Evolutionary conservation across 192 early-diverging fungal species (phyloP).

Genomic region (Linnemannia schmuckeri): DNA sequence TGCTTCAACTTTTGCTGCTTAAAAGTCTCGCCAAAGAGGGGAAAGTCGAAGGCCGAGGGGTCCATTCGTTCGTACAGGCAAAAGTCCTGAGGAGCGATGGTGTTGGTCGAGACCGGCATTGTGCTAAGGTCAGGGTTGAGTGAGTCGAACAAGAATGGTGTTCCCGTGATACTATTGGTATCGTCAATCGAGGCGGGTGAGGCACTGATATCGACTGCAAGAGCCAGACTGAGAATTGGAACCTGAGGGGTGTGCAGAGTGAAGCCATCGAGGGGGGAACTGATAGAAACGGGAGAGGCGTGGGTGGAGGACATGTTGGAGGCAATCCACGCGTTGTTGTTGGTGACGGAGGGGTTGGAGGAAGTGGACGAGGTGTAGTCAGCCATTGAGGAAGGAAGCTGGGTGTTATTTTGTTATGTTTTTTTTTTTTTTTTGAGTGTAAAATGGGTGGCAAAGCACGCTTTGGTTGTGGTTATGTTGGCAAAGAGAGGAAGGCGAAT

Average conservation of each 20-base stretch:
- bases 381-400: background rate
- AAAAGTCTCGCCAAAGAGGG: slow-evolving; percentile 27
- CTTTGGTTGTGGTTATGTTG: background rate
- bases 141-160: background rate
- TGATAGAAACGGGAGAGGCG: background rate
- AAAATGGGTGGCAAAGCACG: background rate
- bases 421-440: background rate
- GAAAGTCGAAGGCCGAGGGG: slow-evolving; percentile 35
- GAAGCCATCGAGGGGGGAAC: background rate
- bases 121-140: background rate
- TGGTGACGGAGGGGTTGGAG: background rate
- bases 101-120: slow-evolving; percentile 13
- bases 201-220: background rate
- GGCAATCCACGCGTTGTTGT: background rate
- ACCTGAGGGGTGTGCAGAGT: slow-evolving; percentile 11
- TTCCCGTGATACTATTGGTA: slow-evolving; percentile 3
- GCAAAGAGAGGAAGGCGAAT: background rate
- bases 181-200: slow-evolving; percentile 5
- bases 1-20: slow-evolving; percentile 4
- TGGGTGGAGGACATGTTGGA: background rate
- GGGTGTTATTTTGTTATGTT: background rate
- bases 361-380: background rate
- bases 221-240: slow-evolving; percentile 15
- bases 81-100: slow-evolving; percentile 28
- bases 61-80: slow-evolving; percentile 30